These are phyloP conservation scores for Proliferodiscus dingleyae DNA, from an alignment of 2,329 filamentous ascomycete genomes.

Conservation along the genomic window DNA sequence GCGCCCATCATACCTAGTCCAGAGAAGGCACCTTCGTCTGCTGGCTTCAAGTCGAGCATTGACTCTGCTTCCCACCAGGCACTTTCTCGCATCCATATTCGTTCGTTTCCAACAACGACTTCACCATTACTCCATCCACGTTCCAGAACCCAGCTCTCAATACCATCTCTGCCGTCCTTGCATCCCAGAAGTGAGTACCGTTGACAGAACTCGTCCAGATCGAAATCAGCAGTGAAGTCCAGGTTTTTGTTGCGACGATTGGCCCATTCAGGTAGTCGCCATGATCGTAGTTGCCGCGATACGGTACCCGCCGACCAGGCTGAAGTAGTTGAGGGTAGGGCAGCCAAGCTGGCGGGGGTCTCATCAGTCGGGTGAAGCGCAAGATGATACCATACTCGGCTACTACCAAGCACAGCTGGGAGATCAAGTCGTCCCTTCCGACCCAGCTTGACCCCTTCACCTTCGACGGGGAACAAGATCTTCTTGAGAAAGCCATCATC, in stretches of 20 bases:
- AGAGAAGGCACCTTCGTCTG: slow-evolving; percentile 24
- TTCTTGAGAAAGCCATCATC: slow-evolving; percentile 77
- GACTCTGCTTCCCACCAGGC: slow-evolving; percentile 98
- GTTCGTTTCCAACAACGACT: slow-evolving; percentile 83
- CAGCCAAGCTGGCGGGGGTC: slow-evolving; percentile 67
- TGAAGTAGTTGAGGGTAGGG: slow-evolving; percentile 65
- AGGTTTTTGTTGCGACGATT: slow-evolving; percentile 87
- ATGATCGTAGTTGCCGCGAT: slow-evolving; percentile 86
- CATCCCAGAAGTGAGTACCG: slow-evolving; percentile 83
- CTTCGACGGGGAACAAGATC: slow-evolving; percentile 72
- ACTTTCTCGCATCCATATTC: slow-evolving; percentile 89
- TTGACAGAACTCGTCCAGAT: slow-evolving; percentile 83
- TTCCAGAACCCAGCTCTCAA: slow-evolving; percentile 90
- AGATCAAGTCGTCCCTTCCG: slow-evolving; percentile 76
- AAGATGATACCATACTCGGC: slow-evolving; percentile 92
- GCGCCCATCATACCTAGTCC: slow-evolving; percentile 48
- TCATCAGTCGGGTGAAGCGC: slow-evolving; percentile 90
- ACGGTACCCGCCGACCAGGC: slow-evolving; percentile 91
- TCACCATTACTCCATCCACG: slow-evolving; percentile 98
- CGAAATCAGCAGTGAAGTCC: slow-evolving; percentile 96
- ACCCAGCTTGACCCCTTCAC: slow-evolving; percentile 76
- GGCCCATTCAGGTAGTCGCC: slow-evolving; percentile 94
- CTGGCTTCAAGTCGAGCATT: slow-evolving; percentile 79
- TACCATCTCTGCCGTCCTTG: slow-evolving; percentile 82
- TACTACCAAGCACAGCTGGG: slow-evolving; percentile 67